These are phyloP conservation scores for Trichoderma reesei DNA, from an alignment of 495 filamentous ascomycete genomes.

Conservation along the genomic window DNA sequence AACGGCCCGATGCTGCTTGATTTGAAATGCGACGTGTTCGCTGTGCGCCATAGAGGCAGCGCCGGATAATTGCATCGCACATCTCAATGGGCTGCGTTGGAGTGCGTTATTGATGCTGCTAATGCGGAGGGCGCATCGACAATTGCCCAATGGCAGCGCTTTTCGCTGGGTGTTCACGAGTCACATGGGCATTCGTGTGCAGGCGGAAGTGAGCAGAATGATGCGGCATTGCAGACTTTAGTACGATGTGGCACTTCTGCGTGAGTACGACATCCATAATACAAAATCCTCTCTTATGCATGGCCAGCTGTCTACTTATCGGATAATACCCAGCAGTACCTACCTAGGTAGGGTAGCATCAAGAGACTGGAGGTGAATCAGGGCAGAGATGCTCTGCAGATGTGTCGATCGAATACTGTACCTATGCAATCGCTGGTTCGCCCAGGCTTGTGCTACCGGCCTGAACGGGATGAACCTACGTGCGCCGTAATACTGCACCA, in stretches of 20 bases:
- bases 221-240: not conserved
- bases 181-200: not conserved
- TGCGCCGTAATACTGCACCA: not conserved
- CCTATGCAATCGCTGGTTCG: not conserved
- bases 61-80: constrained; percentile 2
- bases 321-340: too few relatives aligned
- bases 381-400: too few relatives aligned
- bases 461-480: not conserved
- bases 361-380: too few relatives aligned
- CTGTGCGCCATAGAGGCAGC: not conserved
- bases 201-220: not conserved
- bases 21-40: too few relatives aligned
- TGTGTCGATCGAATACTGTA: too few relatives aligned
- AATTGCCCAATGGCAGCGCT: not conserved
- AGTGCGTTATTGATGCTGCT: too few relatives aligned
- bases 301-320: too few relatives aligned
- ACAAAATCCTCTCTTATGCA: too few relatives aligned
- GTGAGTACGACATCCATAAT: too few relatives aligned
- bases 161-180: not conserved
- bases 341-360: too few relatives aligned
- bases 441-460: not conserved
- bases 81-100: too few relatives aligned
- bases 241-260: not conserved
- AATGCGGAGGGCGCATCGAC: not conserved
- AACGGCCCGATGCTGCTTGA: too few relatives aligned